Percentiles rank a stretch among this genome's conserved stretches.
Conservation (phyloP, 345 rosid genomes). For the Populus pruinosa region DNA sequence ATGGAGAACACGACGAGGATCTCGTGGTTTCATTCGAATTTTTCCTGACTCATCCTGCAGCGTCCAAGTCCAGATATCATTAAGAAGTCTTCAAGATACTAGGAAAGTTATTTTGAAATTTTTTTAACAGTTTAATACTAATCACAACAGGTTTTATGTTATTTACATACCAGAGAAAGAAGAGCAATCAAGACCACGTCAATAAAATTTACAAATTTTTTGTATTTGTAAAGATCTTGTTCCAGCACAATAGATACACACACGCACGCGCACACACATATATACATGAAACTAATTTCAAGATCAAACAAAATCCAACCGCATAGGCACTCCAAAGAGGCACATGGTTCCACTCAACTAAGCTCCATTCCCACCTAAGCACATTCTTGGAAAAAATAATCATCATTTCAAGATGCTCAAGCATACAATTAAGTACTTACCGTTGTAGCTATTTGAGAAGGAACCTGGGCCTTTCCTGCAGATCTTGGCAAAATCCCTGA, state of each 20-base stretch:
- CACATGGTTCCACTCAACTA: neutral
- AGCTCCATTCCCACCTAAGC: neutral
- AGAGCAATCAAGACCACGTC: neutral
- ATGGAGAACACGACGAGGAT: slow-evolving; percentile 89
- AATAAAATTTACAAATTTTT: neutral
- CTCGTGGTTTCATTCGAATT: slow-evolving; percentile 94
- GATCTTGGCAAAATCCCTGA: slow-evolving; percentile 46
- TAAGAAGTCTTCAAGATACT: neutral
- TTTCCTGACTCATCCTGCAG: slow-evolving; percentile 66
- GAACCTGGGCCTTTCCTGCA: slow-evolving; percentile 37
- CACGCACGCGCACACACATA: neutral
- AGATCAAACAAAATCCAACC: neutral
- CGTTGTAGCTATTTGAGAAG: slow-evolving; percentile 31
- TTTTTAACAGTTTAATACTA: too few species aligned
- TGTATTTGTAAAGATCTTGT: neutral
- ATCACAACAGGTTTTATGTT: neutral
- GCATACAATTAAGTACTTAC: slow-evolving; percentile 42
- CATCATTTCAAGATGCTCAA: neutral
- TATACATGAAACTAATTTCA: neutral
- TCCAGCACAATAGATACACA: neutral
- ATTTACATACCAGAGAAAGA: neutral
- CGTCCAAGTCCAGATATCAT: neutral
- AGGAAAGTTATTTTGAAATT: neutral
- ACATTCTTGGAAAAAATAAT: neutral
- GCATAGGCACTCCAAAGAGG: neutral